Base-by-base conservation (phyloP, 2,329 filamentous ascomycete species). In the Aspergillus alliaceus region DNA sequence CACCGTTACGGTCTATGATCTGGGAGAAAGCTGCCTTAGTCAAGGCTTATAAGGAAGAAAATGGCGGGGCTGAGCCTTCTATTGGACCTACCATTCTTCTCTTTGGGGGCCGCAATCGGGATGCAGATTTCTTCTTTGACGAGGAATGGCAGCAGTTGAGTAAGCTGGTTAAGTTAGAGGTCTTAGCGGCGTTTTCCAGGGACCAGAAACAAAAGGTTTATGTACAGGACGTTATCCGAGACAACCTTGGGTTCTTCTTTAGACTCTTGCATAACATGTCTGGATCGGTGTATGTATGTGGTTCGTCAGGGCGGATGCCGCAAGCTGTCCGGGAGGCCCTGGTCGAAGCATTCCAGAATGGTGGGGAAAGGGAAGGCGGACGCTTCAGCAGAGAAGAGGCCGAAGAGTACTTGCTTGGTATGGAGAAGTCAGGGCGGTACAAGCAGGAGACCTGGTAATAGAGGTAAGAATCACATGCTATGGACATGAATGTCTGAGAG, bases 1-100 rank as follows among this genome's bases (percentile, higher is more conserved):
- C 93, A 0, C 93, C 93, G 0, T 86, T 96, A 67, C 86, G 93
- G 3, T 85, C 89, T 4, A 81, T 97, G 64, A 81, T 95, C n/a
- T 87, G 89, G 70, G 88, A 96, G 64, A 88, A 91, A n/a, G 71
- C 74, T 1, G 69, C 71, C 1, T 62, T 77, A 12, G 71, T 72
- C 14, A 67, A 74, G 54, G 62, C 66, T 5, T 70, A 68, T 32
- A 65, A 67, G 29, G 58, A 68, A 14, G 64, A 70, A 24, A 57
- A 75, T 18, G 68, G 66, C 0, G 63, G 65, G 2, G 57, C 66
- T 4, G 67, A 72, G 40, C 61, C 57, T 4, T 52, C 69, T 20
- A 61, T 72, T 24, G 80, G 78, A 4, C 77, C 79, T 0, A 81
- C 81, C 3, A 65, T 90, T 0, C 79, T 99, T 1, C 88, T 98